Conservation (phyloP, 345 rosid genomes). For the Moringa oleifera region DNA sequence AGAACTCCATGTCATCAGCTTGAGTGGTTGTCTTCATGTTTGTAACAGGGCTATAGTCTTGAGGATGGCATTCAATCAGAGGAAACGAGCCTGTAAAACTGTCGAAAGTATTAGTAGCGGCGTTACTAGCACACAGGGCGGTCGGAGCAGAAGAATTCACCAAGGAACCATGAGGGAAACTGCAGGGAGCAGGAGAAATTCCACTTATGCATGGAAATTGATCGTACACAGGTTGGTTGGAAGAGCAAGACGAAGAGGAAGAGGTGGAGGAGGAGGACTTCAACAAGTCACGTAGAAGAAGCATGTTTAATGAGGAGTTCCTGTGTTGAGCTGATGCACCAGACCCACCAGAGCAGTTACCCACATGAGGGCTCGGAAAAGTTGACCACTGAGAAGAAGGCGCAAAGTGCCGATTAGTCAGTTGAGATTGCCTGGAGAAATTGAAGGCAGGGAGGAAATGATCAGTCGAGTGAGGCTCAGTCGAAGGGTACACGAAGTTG, state of each 20-base stretch:
- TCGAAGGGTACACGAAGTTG: constrained; percentile 64
- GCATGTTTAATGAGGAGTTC: constrained; percentile 36
- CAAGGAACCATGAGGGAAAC: constrained; percentile 3
- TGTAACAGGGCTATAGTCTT: neutral
- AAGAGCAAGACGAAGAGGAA: constrained; percentile 9
- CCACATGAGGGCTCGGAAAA: constrained; percentile 4
- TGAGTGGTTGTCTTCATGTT: constrained; percentile 2
- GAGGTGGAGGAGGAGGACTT: constrained; percentile 21
- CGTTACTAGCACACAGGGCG: neutral
- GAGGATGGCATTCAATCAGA: neutral
- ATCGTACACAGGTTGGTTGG: constrained; percentile 11
- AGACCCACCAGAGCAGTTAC: constrained; percentile 5
- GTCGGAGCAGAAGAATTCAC: constrained; percentile 3
- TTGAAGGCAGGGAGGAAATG: constrained; percentile 21
- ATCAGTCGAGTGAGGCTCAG: constrained; percentile 25
- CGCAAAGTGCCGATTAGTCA: constrained; percentile 13
- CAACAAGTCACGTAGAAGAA: constrained; percentile 46
- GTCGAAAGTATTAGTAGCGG: neutral
- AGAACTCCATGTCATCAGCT: constrained; percentile 27
- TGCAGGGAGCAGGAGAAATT: constrained; percentile 5
- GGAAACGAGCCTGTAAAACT: constrained; percentile 15
- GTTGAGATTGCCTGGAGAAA: constrained; percentile 27
- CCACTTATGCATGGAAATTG: constrained; percentile 14
- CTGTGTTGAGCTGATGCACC: constrained; percentile 20
- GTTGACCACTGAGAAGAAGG: constrained; percentile 14